These are phyloP conservation scores for Citrullus colocynthis DNA, from an alignment of 306 rosid genomes.

Conservation along the genomic window DNA sequence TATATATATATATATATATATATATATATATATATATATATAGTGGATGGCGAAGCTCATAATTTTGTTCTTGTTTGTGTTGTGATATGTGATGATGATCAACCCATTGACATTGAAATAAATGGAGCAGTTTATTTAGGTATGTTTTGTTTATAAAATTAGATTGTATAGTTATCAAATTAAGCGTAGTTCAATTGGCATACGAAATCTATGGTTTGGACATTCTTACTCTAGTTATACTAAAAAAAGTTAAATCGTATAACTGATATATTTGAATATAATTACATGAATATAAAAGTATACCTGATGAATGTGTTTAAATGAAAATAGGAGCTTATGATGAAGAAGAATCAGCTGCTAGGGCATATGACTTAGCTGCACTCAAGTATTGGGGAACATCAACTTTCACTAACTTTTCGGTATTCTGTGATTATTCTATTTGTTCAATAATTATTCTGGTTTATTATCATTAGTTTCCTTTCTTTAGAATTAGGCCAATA, in stretches of 20 bases:
- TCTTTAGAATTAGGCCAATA: too few relatives aligned
- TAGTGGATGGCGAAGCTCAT: not conserved
- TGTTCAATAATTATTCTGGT: too few relatives aligned
- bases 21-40: too few relatives aligned
- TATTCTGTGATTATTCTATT: not conserved
- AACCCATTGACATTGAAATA: constrained; percentile 14
- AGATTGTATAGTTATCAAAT: too few relatives aligned
- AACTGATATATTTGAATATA: not conserved
- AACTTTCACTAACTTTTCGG: constrained; percentile 29
- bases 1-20: too few relatives aligned
- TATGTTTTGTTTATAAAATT: not conserved
- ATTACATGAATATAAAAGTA: not conserved
- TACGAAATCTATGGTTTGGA: too few relatives aligned
- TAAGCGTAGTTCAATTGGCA: too few relatives aligned
- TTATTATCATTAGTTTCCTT: too few relatives aligned
- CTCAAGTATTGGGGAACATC: constrained; percentile 37
- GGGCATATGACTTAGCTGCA: constrained; percentile 40
- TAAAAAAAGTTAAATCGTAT: too few relatives aligned
- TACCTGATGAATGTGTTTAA: not conserved
- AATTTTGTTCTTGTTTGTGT: not conserved
- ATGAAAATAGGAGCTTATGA: constrained; percentile 29
- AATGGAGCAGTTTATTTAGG: constrained; percentile 61
- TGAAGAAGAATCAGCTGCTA: constrained; percentile 39
- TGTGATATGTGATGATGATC: constrained; percentile 9
- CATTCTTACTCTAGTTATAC: too few relatives aligned